Evolutionary conservation across 257 asterid genomes (phyloP).

Genomic region (Cordia subcordata): DNA sequence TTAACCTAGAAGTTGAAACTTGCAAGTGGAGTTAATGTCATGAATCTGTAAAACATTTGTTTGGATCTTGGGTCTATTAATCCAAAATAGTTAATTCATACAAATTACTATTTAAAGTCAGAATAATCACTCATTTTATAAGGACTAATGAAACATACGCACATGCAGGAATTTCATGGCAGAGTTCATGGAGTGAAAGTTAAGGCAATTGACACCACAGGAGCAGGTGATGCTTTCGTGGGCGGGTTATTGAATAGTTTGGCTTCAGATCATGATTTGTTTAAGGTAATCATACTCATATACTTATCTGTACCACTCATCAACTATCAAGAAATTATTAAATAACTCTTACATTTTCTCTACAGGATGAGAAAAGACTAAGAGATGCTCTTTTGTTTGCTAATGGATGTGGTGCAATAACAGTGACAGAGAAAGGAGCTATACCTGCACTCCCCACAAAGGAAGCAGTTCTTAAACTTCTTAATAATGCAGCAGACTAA

Average conservation of each 20-base stretch:
- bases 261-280: constrained; percentile 14
- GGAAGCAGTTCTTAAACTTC: constrained; percentile 19
- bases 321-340: neutral
- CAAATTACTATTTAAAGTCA: no score
- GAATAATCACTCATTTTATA: no score
- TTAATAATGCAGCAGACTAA: constrained; percentile 4
- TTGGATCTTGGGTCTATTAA: no score
- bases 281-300: constrained; percentile 3
- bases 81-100: no score
- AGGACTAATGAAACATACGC: no score
- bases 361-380: constrained; percentile 23
- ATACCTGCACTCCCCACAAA: constrained; percentile 30
- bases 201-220: no score
- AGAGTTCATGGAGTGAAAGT: no score
- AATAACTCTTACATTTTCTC: neutral
- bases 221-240: constrained; percentile 26
- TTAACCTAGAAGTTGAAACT: no score
- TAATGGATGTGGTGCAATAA: constrained; percentile 27
- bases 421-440: constrained; percentile 30
- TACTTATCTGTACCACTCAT: neutral
- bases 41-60: no score
- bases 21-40: no score
- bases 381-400: constrained; percentile 22
- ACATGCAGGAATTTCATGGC: no score
- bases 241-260: constrained; percentile 16